phyloP scores from a whole-genome alignment of 129 eudicot genomes.

The Ambrosia artemisiifolia region DNA sequence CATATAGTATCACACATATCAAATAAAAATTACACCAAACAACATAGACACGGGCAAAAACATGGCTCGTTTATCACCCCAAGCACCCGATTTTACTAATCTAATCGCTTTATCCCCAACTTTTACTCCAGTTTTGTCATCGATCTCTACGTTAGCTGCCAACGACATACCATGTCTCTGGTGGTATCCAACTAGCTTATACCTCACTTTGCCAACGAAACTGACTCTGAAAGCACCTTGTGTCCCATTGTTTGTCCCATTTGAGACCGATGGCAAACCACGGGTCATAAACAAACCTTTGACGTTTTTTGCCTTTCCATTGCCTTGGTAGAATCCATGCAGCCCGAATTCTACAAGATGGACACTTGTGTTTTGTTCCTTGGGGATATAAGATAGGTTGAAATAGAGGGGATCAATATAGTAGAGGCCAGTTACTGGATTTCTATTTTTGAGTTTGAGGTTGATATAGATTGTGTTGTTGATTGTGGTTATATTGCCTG shows the following conservation, averaged over 20 bases:
- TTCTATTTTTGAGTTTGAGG: conserved; percentile 27
- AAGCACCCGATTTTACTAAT: conserved; percentile 18
- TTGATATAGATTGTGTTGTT: conserved; percentile 27
- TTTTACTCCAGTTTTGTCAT: conserved; percentile 23
- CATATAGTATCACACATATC: neutral
- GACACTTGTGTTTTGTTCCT: conserved; percentile 9
- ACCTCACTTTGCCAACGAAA: conserved; percentile 27
- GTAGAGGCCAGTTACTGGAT: conserved; percentile 24
- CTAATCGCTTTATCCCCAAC: conserved; percentile 21
- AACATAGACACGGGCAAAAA: conserved; percentile 9
- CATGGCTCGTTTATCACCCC: neutral
- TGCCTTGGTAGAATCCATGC: conserved; percentile 28
- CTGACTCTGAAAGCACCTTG: conserved; percentile 23
- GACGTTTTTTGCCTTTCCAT: conserved; percentile 22
- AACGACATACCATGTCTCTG: conserved; percentile 15
- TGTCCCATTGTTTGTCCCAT: neutral
- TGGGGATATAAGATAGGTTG: conserved; percentile 24
- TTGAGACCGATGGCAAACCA: neutral
- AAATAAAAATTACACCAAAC: conserved; percentile 3
- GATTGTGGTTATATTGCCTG: conserved; percentile 6
- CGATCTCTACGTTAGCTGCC: conserved; percentile 18
- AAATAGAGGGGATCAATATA: conserved; percentile 21
- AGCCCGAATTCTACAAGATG: conserved; percentile 14
- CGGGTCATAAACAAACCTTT: conserved; percentile 23
- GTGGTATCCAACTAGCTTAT: conserved; percentile 19